These are phyloP conservation scores for Apiotrichum sp. DNA, from an alignment of 1,284 basidiomycete genomes.

Conservation along the genomic window DNA sequence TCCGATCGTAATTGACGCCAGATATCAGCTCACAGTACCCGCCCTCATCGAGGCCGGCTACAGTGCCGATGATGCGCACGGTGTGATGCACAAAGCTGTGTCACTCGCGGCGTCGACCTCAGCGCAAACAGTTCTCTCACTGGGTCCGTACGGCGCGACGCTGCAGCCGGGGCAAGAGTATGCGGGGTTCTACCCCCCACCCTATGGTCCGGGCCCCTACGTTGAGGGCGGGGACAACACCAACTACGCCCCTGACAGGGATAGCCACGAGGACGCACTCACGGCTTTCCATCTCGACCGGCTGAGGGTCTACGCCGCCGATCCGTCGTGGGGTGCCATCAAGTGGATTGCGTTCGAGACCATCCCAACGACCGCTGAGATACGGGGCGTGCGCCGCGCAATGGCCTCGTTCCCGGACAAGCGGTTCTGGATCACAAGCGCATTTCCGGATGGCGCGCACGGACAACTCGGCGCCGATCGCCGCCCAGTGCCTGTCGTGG, in stretches of 20 bases:
- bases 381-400: slow-evolving; percentile 60
- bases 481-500: slow-evolving; percentile 34
- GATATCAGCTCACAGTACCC: slow-evolving; percentile 15
- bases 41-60: slow-evolving; percentile 40
- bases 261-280: slow-evolving; percentile 50
- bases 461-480: slow-evolving; percentile 1
- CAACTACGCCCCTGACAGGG: slow-evolving; percentile 11
- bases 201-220: slow-evolving; percentile 55
- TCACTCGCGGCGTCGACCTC: slow-evolving; percentile 49
- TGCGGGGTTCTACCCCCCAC: slow-evolving; percentile 65
- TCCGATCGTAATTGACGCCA: slow-evolving; percentile 2
- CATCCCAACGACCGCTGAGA: slow-evolving; percentile 62
- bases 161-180: slow-evolving; percentile 66
- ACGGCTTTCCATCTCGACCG: slow-evolving; percentile 63
- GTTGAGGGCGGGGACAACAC: not conserved
- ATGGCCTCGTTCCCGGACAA: slow-evolving; percentile 48
- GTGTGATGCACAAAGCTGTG: slow-evolving; percentile 57
- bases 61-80: slow-evolving; percentile 47
- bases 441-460: slow-evolving; percentile 53
- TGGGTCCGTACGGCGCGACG: slow-evolving; percentile 69
- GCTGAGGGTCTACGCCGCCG: slow-evolving; percentile 53
- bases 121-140: slow-evolving; percentile 56
- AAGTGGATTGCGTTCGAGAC: slow-evolving; percentile 74
- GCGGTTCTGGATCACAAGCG: slow-evolving; percentile 70
- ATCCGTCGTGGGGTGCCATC: slow-evolving; percentile 55